These are phyloP conservation scores for Termitomyces sp. DNA, from an alignment of 768 basidiomycete genomes.

Conservation along the genomic window DNA sequence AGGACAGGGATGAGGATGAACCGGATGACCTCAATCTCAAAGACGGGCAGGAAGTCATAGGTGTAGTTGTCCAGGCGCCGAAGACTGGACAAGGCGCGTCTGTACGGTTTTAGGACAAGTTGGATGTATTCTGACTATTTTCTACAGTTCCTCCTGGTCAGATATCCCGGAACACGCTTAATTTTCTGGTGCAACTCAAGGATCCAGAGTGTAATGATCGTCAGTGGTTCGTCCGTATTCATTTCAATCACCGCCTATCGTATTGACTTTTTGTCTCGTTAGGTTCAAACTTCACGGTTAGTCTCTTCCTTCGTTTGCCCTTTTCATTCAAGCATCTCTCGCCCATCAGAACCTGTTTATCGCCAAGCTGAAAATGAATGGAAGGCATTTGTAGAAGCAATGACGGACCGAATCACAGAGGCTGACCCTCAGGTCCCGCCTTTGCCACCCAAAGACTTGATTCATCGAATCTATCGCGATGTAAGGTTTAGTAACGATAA, in stretches of 20 bases:
- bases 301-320: background rate
- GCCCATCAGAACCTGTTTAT: constrained; percentile 62
- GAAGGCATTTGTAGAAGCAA: constrained; percentile 73
- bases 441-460: constrained; percentile 86
- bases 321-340: background rate
- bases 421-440: constrained; percentile 83
- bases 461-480: constrained; percentile 92
- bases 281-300: constrained; percentile 84
- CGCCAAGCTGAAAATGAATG: constrained; percentile 84
- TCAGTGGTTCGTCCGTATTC: constrained; percentile 51
- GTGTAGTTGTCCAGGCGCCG: constrained; percentile 75
- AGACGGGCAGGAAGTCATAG: constrained; percentile 69
- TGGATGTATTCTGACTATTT: background rate
- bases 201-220: constrained; percentile 81
- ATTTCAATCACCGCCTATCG: background rate
- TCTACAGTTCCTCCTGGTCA: constrained; percentile 71
- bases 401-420: constrained; percentile 62
- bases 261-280: background rate
- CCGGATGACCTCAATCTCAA: constrained; percentile 41
- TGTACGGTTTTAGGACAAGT: background rate
- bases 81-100: constrained; percentile 71
- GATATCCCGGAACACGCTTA: constrained; percentile 80
- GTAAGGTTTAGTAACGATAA: constrained; percentile 92
- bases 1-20: constrained; percentile 30
- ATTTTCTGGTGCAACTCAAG: constrained; percentile 67